These are phyloP conservation scores for Silene uniflora DNA, from an alignment of 148 eudicot genomes.

Conservation along the genomic window DNA sequence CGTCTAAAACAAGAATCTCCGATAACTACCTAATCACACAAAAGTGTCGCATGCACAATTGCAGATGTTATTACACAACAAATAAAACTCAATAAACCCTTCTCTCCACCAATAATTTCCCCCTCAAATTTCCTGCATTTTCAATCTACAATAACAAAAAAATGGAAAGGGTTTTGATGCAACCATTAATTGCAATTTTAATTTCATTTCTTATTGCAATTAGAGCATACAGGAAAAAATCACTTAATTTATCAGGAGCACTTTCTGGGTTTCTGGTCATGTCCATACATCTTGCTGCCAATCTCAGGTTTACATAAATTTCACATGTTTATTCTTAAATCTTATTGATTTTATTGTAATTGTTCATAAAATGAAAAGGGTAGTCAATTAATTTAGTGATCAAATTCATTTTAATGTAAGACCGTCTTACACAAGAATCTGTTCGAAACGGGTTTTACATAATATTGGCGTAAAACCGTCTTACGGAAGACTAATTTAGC, in stretches of 20 bases:
- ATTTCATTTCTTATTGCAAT: slow-evolving; percentile 55
- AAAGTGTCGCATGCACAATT: too few relatives aligned
- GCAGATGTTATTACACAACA: too few relatives aligned
- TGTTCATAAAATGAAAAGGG: slow-evolving; percentile 3
- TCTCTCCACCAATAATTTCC: too few relatives aligned
- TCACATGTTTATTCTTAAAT: background rate
- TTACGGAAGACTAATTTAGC: background rate
- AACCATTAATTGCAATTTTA: slow-evolving; percentile 43
- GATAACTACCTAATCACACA: too few relatives aligned
- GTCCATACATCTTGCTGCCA: slow-evolving; percentile 60
- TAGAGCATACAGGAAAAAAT: slow-evolving; percentile 63
- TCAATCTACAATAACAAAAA: background rate
- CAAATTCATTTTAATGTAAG: background rate
- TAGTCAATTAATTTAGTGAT: background rate
- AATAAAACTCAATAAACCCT: too few relatives aligned
- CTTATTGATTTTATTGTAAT: background rate
- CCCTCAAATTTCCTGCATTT: background rate
- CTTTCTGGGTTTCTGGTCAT: slow-evolving; percentile 62
- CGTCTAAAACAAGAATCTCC: too few relatives aligned
- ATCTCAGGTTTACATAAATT: slow-evolving; percentile 47
- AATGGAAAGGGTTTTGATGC: slow-evolving; percentile 41
- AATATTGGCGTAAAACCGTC: too few relatives aligned
- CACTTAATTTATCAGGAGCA: slow-evolving; percentile 77
- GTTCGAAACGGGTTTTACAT: too few relatives aligned
- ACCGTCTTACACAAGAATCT: too few relatives aligned